Conservation (phyloP, 2,329 filamentous ascomycete genomes). For the Penicillium griseofulvum region DNA sequence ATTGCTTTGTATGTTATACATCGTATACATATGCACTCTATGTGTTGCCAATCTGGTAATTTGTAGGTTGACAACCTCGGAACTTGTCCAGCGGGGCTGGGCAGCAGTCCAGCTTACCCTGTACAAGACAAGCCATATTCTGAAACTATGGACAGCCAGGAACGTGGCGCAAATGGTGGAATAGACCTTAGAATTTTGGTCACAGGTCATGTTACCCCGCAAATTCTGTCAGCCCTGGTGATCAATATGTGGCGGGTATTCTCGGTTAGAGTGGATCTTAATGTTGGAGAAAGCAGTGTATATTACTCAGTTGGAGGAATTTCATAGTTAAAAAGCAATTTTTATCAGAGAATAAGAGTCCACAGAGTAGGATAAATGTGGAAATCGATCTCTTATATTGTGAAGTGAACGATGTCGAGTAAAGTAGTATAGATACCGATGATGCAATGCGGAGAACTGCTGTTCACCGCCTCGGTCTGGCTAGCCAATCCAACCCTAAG, state of each 20-base stretch:
- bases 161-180: neutral
- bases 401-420: neutral
- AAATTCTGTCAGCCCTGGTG: neutral
- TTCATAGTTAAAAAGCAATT: neutral
- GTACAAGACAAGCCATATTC: neutral
- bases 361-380: neutral
- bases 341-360: neutral
- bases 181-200: neutral
- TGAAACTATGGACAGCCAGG: neutral
- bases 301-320: neutral
- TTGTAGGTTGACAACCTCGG: neutral
- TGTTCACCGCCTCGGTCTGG: constrained; percentile 18
- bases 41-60: neutral
- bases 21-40: neutral
- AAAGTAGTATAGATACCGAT: neutral
- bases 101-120: neutral
- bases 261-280: constrained; percentile 9
- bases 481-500: constrained; percentile 11
- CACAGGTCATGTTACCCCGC: constrained; percentile 4
- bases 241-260: constrained; percentile 2
- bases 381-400: no score
- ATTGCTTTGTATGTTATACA: neutral
- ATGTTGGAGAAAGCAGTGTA: neutral
- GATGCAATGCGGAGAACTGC: constrained; percentile 23
- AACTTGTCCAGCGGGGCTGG: neutral